Percentiles rank a stretch among this genome's conserved stretches.
These are phyloP conservation scores for Coemansia sp. DNA, from an alignment of 192 early-diverging fungal species.

Conservation along the genomic window DNA sequence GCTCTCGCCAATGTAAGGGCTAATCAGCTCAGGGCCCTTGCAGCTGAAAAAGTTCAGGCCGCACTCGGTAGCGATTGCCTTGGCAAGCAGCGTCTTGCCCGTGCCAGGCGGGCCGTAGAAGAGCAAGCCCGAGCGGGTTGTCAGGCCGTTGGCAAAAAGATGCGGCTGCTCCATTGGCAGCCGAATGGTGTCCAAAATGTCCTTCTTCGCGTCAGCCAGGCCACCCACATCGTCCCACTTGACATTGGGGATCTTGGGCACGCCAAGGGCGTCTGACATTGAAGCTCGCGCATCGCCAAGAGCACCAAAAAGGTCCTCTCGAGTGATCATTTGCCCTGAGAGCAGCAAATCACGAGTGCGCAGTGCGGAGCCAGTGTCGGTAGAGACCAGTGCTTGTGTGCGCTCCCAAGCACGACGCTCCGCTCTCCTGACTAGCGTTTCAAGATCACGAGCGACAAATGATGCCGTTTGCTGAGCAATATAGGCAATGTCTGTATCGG, in stretches of 20 bases:
- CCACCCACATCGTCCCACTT: slow-evolving; percentile 99
- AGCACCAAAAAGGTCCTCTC: slow-evolving; percentile 76
- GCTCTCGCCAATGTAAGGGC: slow-evolving; percentile 99
- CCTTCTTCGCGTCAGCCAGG: slow-evolving; percentile 84
- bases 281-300: slow-evolving; percentile 72
- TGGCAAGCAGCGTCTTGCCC: slow-evolving; percentile 97
- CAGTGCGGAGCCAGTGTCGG: not conserved
- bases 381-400: slow-evolving; percentile 2
- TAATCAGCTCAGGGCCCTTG: slow-evolving; percentile 97
- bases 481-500: slow-evolving; percentile 69
- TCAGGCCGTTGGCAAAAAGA: slow-evolving; percentile 90
- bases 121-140: slow-evolving; percentile 89
- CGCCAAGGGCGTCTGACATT: slow-evolving; percentile 90
- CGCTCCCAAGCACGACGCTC: slow-evolving; percentile 63
- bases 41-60: slow-evolving; percentile 98
- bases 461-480: slow-evolving; percentile 92
- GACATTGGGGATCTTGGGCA: slow-evolving; percentile 97
- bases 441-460: slow-evolving; percentile 82
- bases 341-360: slow-evolving; percentile 55
- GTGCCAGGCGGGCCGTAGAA: slow-evolving; percentile 98
- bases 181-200: slow-evolving; percentile 94
- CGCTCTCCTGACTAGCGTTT: slow-evolving; percentile 70
- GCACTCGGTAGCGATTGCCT: slow-evolving; percentile 97
- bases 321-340: slow-evolving; percentile 73
- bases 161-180: slow-evolving; percentile 94